Conservation (phyloP, 2,329 filamentous ascomycete species). For the Pseudogymnoascus sp. region DNA sequence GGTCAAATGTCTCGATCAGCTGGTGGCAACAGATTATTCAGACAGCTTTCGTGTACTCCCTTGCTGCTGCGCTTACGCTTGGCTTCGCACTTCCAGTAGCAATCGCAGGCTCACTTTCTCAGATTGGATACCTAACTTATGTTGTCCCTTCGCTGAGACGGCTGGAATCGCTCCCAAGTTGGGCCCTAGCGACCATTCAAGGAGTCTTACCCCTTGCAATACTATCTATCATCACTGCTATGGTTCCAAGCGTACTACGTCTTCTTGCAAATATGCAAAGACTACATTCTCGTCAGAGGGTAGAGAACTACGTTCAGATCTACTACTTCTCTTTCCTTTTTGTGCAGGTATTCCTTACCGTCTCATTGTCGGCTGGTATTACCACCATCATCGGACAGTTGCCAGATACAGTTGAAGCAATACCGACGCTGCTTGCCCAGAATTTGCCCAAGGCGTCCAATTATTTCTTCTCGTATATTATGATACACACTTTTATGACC, state of each 20-base stretch:
- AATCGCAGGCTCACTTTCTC: constrained; percentile 16
- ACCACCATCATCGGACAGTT: constrained; percentile 16
- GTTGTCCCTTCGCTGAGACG: constrained; percentile 12
- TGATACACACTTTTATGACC: constrained; percentile 15
- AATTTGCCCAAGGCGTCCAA: constrained; percentile 19
- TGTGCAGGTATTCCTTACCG: constrained; percentile 59
- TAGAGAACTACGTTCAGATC: constrained; percentile 41
- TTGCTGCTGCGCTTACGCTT: constrained; percentile 39
- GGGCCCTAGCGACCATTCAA: constrained; percentile 13
- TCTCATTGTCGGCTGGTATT: constrained; percentile 32
- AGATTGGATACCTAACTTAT: constrained; percentile 14
- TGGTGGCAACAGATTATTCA: constrained; percentile 85
- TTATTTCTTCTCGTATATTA: constrained; percentile 22
- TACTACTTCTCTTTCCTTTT: constrained; percentile 65
- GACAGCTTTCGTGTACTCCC: constrained; percentile 50
- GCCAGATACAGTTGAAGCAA: not conserved
- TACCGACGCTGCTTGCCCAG: not conserved
- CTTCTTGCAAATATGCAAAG: constrained; percentile 17
- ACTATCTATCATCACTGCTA: constrained; percentile 8
- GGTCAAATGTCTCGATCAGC: constrained; percentile 86
- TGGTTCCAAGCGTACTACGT: constrained; percentile 11
- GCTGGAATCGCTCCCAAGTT: constrained; percentile 12
- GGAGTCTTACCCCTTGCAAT: constrained; percentile 14
- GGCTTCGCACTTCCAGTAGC: constrained; percentile 14
- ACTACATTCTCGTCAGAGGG: constrained; percentile 21